Evolutionary conservation across 2,329 filamentous ascomycete genomes (phyloP).

Genomic region (Epichloe baconii): DNA sequence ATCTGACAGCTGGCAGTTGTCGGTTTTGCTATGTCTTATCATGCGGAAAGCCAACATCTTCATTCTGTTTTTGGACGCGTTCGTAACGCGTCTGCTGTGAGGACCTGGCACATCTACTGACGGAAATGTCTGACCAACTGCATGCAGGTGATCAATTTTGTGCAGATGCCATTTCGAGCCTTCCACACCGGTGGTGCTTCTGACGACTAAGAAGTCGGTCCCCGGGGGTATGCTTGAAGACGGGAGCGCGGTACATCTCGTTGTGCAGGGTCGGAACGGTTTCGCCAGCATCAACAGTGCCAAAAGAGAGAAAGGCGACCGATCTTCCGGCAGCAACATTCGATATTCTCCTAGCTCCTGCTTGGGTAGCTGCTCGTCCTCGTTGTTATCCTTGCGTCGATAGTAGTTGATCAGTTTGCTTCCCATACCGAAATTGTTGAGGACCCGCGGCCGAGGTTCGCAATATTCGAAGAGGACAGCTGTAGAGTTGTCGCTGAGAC

Average conservation of each 20-base stretch:
- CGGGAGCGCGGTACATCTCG: constrained; percentile 84
- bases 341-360: constrained; percentile 78
- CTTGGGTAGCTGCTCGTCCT: constrained; percentile 66
- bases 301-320: constrained; percentile 89
- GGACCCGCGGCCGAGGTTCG: constrained; percentile 78
- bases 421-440: constrained; percentile 97
- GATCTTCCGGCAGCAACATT: constrained; percentile 81
- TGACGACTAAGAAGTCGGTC: constrained; percentile 78
- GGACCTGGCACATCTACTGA: constrained; percentile 86
- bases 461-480: constrained; percentile 89
- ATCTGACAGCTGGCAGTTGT: constrained; percentile 61
- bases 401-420: constrained; percentile 96
- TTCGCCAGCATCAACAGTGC: constrained; percentile 82
- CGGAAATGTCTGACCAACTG: constrained; percentile 87
- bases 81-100: constrained; percentile 88
- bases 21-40: constrained; percentile 60
- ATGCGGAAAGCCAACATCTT: constrained; percentile 93
- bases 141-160: constrained; percentile 80
- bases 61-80: constrained; percentile 89
- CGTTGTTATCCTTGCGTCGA: constrained; percentile 60
- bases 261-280: constrained; percentile 87
- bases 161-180: constrained; percentile 73
- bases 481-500: constrained; percentile 77
- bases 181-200: constrained; percentile 65
- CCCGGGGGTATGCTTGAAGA: constrained; percentile 77